Base-by-base conservation (phyloP, 73 alveolate species). In the Effrenium voratum region DNA sequence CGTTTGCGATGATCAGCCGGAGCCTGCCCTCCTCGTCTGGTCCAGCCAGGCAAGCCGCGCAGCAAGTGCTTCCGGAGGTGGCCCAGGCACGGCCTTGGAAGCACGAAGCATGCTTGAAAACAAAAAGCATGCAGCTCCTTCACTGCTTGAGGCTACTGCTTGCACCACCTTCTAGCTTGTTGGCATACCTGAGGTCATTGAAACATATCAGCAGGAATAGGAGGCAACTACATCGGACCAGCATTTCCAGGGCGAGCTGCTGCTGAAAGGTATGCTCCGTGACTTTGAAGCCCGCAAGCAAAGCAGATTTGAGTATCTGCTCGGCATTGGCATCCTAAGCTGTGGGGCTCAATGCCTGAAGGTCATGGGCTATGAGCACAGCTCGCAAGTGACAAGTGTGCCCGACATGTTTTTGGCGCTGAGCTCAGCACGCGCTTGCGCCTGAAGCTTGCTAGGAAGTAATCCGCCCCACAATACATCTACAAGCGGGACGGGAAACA, bases 1-100 rank as follows among this genome's bases (percentile, higher is more conserved):
- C 82, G 26, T 72, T 72, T 10, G 82, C 82, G 38, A 72, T 72
- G 49, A 72, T 13, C 43, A 90, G 86, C 40, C 96, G 66, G 73
- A 90, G 55, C 4, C 86, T 34, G 63, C 96, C 96, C 41, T 90
- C 96, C 95, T 90, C 96, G 79, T 90, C 96, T 4, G 96, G 96
- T 19, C 96, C 96, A 38, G 96, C 96, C 85, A 90, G 52, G 96
- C 96, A 90, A 16, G 87, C 85, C 12, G 96, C 96, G 86, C 96
- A 90, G 96, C 96, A 90, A 86, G 96, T 90, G 79, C 96, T 90
- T 4, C 96, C 96, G n/a, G 96, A 90, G 24, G 96, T 68, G 63
- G 96, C 96, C 96, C 96, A 90, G 30, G 96, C 34, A 2, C 96
- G 96, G 30, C 94, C 94, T 86, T 40, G 44, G 22, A 34, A n/a